Conservation (phyloP, 768 basidiomycete species). For the Heimioporus sp. region DNA sequence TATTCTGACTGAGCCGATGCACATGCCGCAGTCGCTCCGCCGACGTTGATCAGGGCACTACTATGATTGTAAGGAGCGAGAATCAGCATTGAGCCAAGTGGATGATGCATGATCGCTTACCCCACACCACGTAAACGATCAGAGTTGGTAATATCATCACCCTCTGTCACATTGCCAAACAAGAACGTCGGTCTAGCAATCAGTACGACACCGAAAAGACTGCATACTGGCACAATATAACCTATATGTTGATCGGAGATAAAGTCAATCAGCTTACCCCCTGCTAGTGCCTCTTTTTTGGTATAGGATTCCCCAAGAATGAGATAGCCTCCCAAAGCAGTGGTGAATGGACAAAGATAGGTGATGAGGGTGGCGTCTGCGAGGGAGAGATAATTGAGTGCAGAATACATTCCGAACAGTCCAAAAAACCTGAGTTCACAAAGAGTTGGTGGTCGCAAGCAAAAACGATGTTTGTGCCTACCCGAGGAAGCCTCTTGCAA, state of each 20-base stretch:
- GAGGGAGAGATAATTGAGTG: constrained; percentile 53
- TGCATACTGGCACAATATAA: constrained; percentile 41
- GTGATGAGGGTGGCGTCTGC: constrained; percentile 52
- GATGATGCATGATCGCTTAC: constrained; percentile 25
- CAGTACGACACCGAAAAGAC: constrained; percentile 73
- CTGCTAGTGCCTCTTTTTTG: constrained; percentile 53
- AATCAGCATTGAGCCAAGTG: not conserved
- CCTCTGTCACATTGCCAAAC: constrained; percentile 45
- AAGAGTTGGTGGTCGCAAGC: not conserved
- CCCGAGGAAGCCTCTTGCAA: constrained; percentile 64
- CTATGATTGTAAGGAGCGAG: constrained; percentile 29
- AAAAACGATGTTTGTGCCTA: constrained; percentile 25
- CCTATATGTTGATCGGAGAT: not conserved
- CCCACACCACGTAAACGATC: constrained; percentile 42
- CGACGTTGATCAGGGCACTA: constrained; percentile 61
- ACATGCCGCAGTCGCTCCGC: constrained; percentile 70
- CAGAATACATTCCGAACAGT: constrained; percentile 66
- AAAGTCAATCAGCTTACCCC: constrained; percentile 30
- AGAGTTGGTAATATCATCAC: constrained; percentile 13
- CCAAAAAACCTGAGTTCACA: constrained; percentile 59
- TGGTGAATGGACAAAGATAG: constrained; percentile 69
- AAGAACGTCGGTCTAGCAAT: constrained; percentile 78
- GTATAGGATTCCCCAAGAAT: constrained; percentile 61
- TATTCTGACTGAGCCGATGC: constrained; percentile 24
- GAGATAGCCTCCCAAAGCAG: constrained; percentile 58